Conservation (phyloP, 495 filamentous ascomycete genomes). For the Apodospora peruviana region DNA sequence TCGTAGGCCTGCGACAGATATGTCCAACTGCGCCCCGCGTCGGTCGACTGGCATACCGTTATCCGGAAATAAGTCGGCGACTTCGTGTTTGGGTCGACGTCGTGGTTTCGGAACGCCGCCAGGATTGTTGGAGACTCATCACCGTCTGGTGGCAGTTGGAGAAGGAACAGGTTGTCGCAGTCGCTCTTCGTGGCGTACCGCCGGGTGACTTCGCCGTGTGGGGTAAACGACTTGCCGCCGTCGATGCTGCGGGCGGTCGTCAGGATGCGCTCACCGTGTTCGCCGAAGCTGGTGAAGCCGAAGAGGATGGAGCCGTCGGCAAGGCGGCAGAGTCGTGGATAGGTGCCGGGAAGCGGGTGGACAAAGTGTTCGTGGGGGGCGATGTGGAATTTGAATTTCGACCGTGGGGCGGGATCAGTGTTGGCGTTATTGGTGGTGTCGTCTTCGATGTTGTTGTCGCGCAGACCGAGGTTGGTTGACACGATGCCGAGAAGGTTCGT, state of each 20-base stretch:
- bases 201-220: slow-evolving; percentile 26
- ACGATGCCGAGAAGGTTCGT: not conserved
- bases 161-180: slow-evolving; percentile 56
- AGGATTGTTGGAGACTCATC: slow-evolving; percentile 30
- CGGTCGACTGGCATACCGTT: slow-evolving; percentile 51
- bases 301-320: slow-evolving; percentile 42
- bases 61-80: slow-evolving; percentile 53
- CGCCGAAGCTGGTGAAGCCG: slow-evolving; percentile 34
- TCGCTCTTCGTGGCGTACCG: slow-evolving; percentile 38
- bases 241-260: slow-evolving; percentile 36
- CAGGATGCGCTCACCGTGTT: slow-evolving; percentile 29
- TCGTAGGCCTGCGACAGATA: slow-evolving; percentile 48
- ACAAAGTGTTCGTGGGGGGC: slow-evolving; percentile 7
- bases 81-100: slow-evolving; percentile 24
- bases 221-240: slow-evolving; percentile 34
- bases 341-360: slow-evolving; percentile 34
- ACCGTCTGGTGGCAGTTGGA: slow-evolving; percentile 39
- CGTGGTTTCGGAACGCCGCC: slow-evolving; percentile 61
- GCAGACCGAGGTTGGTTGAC: not conserved
- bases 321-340: slow-evolving; percentile 45
- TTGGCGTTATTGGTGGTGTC: not conserved
- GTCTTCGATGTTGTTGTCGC: not conserved
- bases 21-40: slow-evolving; percentile 48
- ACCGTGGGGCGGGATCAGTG: no score
- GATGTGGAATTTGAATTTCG: not conserved